These are phyloP conservation scores for Starmerella ratchasimensis DNA, from an alignment of 805 yeast species.

Conservation along the genomic window DNA sequence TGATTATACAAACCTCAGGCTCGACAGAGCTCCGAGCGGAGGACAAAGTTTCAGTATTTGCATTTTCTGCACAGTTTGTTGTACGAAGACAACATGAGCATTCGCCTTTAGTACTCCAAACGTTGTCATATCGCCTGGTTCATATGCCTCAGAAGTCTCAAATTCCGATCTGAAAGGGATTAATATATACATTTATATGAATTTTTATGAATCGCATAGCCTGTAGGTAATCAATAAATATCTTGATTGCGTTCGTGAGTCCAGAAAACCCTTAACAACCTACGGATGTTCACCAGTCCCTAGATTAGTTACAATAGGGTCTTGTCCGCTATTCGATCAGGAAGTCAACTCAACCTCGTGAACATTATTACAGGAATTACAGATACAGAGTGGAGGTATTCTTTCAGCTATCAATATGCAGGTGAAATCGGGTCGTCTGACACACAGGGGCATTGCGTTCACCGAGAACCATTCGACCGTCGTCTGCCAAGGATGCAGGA, in stretches of 20 bases:
- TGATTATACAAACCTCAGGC: constrained; percentile 26
- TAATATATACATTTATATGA: no score
- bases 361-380: background rate
- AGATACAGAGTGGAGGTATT: background rate
- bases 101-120: constrained; percentile 16
- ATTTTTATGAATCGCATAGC: no score
- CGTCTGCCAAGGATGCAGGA: constrained; percentile 1
- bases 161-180: no score
- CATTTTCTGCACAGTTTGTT: constrained; percentile 25
- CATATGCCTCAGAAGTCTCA: constrained; percentile 23
- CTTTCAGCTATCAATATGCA: background rate
- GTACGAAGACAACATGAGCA: constrained; percentile 19
- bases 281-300: background rate
- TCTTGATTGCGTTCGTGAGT: no score
- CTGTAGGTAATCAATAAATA: no score
- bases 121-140: constrained; percentile 27
- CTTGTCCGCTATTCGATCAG: background rate
- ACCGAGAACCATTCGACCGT: background rate
- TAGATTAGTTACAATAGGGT: background rate
- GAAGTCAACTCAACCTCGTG: background rate
- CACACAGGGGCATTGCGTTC: constrained; percentile 4
- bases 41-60: constrained; percentile 23
- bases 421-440: constrained; percentile 4
- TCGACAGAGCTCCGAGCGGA: constrained; percentile 25
- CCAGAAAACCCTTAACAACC: no score